Evolutionary conservation across 441 rosid species (phyloP).

Genomic region (Cnidoscolus chayamansa): DNA sequence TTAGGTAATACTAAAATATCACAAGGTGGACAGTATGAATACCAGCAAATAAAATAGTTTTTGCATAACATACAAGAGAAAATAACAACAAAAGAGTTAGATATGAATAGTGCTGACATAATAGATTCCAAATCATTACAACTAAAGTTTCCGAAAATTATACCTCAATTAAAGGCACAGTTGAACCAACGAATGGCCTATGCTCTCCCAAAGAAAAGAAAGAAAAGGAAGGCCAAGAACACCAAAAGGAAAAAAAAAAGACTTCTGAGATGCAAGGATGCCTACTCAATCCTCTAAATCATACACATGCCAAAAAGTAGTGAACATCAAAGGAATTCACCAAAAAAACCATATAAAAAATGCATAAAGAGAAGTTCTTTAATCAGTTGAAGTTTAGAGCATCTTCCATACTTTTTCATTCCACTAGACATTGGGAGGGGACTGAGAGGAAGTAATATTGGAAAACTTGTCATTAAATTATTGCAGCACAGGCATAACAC

Average conservation of each 20-base stretch:
- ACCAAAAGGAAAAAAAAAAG: not conserved
- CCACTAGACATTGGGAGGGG: not conserved
- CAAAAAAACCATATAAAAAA: not conserved
- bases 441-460: not conserved
- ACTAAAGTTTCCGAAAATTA: not conserved
- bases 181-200: not conserved
- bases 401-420: not conserved
- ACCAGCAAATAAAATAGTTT: not conserved
- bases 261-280: not conserved
- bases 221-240: not conserved
- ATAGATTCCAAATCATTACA: not conserved
- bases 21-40: constrained; percentile 1
- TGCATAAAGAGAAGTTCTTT: no score
- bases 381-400: not conserved
- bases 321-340: not conserved
- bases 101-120: not conserved
- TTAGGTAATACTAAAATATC: not conserved
- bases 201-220: not conserved
- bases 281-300: not conserved
- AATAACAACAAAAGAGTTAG: not conserved
- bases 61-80: constrained; percentile 1
- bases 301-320: not conserved
- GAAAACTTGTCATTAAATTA: no score
- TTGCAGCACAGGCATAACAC: not conserved
- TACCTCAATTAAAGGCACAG: not conserved